Evolutionary conservation across 148 eudicot genomes (phyloP).

Genomic region (Polygonum aviculare): DNA sequence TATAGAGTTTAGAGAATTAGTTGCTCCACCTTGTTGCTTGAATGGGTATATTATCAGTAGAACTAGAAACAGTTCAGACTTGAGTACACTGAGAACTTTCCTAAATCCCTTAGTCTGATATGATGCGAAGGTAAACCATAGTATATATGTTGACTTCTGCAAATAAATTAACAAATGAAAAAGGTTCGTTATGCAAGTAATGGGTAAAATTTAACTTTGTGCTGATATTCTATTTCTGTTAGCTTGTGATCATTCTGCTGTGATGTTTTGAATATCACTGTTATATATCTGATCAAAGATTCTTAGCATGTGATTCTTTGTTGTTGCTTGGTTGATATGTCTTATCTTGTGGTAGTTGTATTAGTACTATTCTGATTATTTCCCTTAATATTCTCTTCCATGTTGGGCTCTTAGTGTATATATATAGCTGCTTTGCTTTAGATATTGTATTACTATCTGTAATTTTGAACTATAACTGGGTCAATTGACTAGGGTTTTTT

Average conservation of each 20-base stretch:
- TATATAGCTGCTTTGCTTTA: background rate
- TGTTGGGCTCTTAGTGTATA: background rate
- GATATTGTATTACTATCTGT: background rate
- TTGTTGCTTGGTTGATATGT: slow-evolving; percentile 1
- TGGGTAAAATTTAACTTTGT: background rate
- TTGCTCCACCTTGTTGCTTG: background rate
- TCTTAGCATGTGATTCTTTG: background rate
- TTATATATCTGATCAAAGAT: background rate
- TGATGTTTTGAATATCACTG: background rate
- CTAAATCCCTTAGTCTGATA: background rate
- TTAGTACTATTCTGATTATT: background rate
- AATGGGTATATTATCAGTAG: background rate
- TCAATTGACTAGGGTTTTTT: slow-evolving; percentile 5
- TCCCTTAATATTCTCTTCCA: background rate
- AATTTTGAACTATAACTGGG: background rate
- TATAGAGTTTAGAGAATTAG: background rate
- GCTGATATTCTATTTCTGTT: background rate
- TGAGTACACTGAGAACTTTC: background rate
- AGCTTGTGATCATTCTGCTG: background rate
- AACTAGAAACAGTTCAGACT: too few relatives aligned
- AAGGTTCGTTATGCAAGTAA: background rate
- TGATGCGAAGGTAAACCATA: background rate
- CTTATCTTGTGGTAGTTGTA: background rate
- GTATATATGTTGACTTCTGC: background rate
- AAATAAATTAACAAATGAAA: background rate